Base-by-base conservation (phyloP, 2,329 filamentous ascomycete genomes). In the Furcasterigmium sp. region DNA sequence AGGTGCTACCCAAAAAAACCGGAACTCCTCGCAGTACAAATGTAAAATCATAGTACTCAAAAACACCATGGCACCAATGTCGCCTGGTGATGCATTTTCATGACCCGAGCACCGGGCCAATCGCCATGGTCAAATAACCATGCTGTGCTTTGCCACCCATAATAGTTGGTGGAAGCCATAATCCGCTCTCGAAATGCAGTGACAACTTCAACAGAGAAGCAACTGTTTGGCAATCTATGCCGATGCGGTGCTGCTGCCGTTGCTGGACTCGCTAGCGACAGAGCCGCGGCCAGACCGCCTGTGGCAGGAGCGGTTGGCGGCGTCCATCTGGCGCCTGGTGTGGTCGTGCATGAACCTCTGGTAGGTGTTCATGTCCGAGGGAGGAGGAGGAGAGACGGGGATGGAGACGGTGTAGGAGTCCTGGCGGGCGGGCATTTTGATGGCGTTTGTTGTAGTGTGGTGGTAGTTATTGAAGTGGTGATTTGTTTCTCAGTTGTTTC, bases 311-410 rank as follows among this genome's bases (percentile, higher is more conserved):
- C 69, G 67, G 11, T 69, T 66, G n/a, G 70, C 70, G 8, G 68
- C 68, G 48, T 84, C 78, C 76, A 85, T 82, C 58, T 82, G 80
- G 44, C 72, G 68, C 67, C 80, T 81, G 48, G 80, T 84, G 64
- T 84, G 78, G 43, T 75, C 70, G 56, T 80, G 77, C 75, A 85
- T 84, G 44, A 70, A 76, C 46, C 72, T 72, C 13, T 79, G 65
- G 53, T 85, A 85, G 40, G 60, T 75, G 6, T 72, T 73, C 50
- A 76, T 70, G 50, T 72, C 73, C 37, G 69, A 67, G 10, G 63
- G 66, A 41, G 66, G 63, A 52, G 64, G 57, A 19, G 62, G 59
- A 42, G 63, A 67, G 46, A 53, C 48, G 45, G 65, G 62, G 40
- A 67, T 60, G 49, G 56, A 55, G 28, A 40, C 38, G 29, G 26